Base-by-base conservation (phyloP, 2,329 filamentous ascomycete species). In the Emergomyces orientalis region DNA sequence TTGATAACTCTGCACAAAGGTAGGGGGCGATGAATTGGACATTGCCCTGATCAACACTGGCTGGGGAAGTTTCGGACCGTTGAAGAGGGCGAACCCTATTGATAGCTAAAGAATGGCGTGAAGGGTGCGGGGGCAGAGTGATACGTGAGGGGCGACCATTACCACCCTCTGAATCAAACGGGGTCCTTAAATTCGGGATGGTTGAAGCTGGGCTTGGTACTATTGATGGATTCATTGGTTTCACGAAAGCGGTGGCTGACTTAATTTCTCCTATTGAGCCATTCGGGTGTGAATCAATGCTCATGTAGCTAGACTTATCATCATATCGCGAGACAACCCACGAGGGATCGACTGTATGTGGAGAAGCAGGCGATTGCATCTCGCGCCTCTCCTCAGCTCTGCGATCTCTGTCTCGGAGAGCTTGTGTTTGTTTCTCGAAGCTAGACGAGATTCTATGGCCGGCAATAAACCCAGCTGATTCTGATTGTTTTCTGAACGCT, bases 401-500 rank as follows among this genome's bases (percentile, higher is more conserved):
- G 11, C 60, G 52, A 14, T 30, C 60, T 30, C 55, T 39, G 25
- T 62, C 60, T 3, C 60, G 60, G 14, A 34, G 52, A 19, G 60
- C 37, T 59, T 63, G 66, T 22, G 64, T 49, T 54, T 62, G 19
- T 45, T 30, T 55, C 27, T 63, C 62, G 39, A 57, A 59, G 62
- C 67, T 51, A 59, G 56, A 52, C 51, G 58, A 37, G 61, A 57
- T 49, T 63, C 52, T 49, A 62, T 68, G 37, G 57, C 63, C 9
- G 63, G 65, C 17, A 65, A 67, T 7, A 60, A 57, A 25, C 55
- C 55, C 41, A 63, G 58, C 25, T 63, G 60, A 34, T 59, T 64
- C 89, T n/a, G 85, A 83, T 70, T 91, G 87, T 66, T 82, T 85
- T 68, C 82, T 82, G 72, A 95, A 93, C 2, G 88, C 88, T 72